Evolutionary conservation across 768 basidiomycete species (phyloP).

Genomic region (Lactarius trivialis): DNA sequence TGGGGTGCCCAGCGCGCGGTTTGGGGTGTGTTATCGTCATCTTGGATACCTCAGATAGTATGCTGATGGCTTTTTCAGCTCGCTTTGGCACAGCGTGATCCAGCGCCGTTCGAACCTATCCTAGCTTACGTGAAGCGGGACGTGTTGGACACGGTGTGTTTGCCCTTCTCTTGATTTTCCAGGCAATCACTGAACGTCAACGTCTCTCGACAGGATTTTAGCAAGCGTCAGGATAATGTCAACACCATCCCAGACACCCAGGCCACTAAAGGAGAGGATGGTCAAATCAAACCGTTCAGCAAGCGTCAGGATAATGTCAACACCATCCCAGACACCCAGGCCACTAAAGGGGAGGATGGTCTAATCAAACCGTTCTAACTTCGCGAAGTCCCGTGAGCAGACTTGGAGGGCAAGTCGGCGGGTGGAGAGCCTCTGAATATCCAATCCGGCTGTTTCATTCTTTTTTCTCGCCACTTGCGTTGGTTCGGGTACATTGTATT

Average conservation of each 20-base stretch:
- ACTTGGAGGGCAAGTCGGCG: constrained; percentile 6
- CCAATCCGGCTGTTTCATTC: constrained; percentile 1
- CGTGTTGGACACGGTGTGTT: neutral
- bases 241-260: too few species aligned
- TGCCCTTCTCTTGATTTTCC: neutral
- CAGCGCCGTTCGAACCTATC: constrained; percentile 37
- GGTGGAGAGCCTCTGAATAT: neutral
- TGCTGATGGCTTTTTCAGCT: constrained; percentile 6
- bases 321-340: too few species aligned
- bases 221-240: too few species aligned
- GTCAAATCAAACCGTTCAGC: too few species aligned
- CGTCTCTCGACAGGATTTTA: neutral
- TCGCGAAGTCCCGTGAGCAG: constrained; percentile 1
- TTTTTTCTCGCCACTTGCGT: neutral
- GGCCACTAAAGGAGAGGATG: too few species aligned
- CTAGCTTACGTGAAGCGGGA: constrained; percentile 37
- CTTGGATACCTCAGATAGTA: neutral
- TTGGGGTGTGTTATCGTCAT: constrained; percentile 25
- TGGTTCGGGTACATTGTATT: constrained; percentile 5
- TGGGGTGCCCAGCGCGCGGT: constrained; percentile 24
- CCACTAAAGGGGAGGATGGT: too few species aligned
- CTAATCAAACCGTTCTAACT: neutral
- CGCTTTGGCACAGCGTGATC: constrained; percentile 23
- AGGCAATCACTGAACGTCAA: neutral
- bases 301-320: too few species aligned